Base-by-base conservation (phyloP, 257 asterid genomes). In the Fraxinus anomala region DNA sequence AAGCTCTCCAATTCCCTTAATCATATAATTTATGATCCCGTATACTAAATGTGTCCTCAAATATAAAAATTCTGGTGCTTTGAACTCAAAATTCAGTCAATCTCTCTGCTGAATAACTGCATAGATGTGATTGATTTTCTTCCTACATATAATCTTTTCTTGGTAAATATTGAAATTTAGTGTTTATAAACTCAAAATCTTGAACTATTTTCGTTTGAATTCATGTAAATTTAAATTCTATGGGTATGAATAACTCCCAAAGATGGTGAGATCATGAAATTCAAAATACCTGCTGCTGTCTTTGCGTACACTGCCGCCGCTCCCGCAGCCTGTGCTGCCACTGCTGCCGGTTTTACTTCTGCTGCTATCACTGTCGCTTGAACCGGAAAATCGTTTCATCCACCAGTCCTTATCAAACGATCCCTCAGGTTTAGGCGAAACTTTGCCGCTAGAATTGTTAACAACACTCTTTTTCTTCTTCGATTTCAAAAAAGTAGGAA, bases 401-500 rank as follows among this genome's bases (percentile, higher is more conserved):
- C 97, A 90, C 97, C 96, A 94, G 23, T 91, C 97, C 68, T 59
- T 87, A 17, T 91, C 97, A 1, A 85, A 83, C 39, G 36, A 73
- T 19, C 37, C 83, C 74, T 86, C 92, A 31, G 89, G 89, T 79
- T 83, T 88, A 0, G 90, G 89, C 6, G 92, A 87, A 80, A 89
- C 89, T 40, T 79, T 88, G 17, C 89, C 90, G 39, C 83, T 51
- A 1, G 28, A 31, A 76, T 26, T 76, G 21, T 80, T 72, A 40
- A 67, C 70, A 71, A 37, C n/a, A 4, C 28, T 82, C 47, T 82
- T 85, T 72, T 82, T 91, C 71, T 83, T 92, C 68, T 68, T 88
- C 7, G 90, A 56, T 75, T 78, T 81, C 9, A 78, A 77, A 3
- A 89, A 82, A 77, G 89, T 63, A 8, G 97, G 98, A 76, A 88